Base-by-base conservation (phyloP, 768 basidiomycete species). In the Amanita inopinata region DNA sequence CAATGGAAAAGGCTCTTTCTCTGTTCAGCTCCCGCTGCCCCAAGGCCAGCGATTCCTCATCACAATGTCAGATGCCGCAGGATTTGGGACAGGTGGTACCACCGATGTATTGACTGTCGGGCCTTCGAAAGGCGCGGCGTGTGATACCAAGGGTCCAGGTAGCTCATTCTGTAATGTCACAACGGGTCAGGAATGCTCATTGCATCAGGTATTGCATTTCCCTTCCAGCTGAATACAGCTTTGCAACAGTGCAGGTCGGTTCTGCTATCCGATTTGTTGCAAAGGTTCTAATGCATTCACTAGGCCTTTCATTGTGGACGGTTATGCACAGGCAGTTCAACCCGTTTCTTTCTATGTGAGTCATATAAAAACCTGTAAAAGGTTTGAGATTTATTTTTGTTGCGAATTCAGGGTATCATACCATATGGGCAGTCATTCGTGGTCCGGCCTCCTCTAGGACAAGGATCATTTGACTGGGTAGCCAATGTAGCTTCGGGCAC, bases 61-160 rank as follows among this genome's bases (percentile, higher is more conserved):
- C 14, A 69, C 74, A 25, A 81, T 88, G 79, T 86, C 80, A 19
- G 85, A 88, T 53, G 65, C 75, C 12, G 72, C 71, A 19, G 83
- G 82, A 1, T 84, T 80, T 54, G 82, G 63, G 32, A 64, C 77
- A 7, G 85, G 84, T 3, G 85, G 82, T 17, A 64, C 66, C 18
- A 70, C 74, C 7, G 43, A 58, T 33, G 36, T 82, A 4, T 49
- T 79, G 30, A 66, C 62, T 1, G 74, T 78, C 11, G 74, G 67
- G 30, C 1, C 58, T 7, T 66, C 77, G 2, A 54, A 64, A 19
- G 67, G 69, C 10, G 70, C 67, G 9, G 58, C 49, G 11, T 87
- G 84, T 58, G 64, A 74, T 46, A 73, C 71, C 0, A 61, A 63
- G 8, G 55, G 59, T 50, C 67, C 74, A 33, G 57, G 65, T 66